phyloP scores from a whole-genome alignment of 495 filamentous ascomycete species.

The Letharia columbiana region DNA sequence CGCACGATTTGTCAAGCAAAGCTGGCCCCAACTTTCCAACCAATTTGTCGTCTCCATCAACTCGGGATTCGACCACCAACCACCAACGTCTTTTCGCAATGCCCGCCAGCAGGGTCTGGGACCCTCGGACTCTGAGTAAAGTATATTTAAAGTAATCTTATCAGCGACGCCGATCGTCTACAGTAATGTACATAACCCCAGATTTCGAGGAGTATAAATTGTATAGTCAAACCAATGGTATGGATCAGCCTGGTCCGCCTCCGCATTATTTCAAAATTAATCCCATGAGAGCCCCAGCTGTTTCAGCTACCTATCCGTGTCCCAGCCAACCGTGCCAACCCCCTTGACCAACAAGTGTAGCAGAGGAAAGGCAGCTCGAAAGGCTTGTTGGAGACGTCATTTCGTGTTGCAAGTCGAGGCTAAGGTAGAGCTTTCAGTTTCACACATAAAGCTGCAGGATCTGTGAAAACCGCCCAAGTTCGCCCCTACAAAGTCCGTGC shows the following conservation, averaged over 20 bases:
- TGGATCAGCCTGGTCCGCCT: slow-evolving; percentile 4
- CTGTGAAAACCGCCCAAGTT: not conserved
- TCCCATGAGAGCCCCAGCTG: not conserved
- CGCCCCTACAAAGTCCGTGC: not conserved
- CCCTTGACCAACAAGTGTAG: not conserved
- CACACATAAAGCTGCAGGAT: not conserved
- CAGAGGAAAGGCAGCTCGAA: not conserved
- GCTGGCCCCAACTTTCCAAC: too few species aligned
- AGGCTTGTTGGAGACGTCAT: not conserved
- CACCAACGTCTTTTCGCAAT: not conserved
- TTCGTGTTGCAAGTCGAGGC: not conserved
- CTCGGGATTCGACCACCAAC: not conserved
- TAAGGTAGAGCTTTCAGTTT: not conserved
- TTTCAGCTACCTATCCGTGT: not conserved
- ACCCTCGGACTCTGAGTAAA: not conserved
- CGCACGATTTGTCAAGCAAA: not conserved
- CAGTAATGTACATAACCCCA: not conserved
- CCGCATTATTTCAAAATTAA: not conserved
- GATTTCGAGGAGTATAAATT: not conserved
- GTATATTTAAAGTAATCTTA: not conserved
- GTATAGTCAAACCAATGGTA: not conserved
- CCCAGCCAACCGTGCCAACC: not conserved
- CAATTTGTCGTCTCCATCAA: not conserved
- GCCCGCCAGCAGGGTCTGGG: not conserved
- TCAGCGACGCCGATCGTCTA: not conserved